A percentile compares a stretch with the other conserved stretches of the same genome.
phyloP scores from a whole-genome alignment of 2,329 filamentous ascomycete species.

The Orbilia oligospora region DNA sequence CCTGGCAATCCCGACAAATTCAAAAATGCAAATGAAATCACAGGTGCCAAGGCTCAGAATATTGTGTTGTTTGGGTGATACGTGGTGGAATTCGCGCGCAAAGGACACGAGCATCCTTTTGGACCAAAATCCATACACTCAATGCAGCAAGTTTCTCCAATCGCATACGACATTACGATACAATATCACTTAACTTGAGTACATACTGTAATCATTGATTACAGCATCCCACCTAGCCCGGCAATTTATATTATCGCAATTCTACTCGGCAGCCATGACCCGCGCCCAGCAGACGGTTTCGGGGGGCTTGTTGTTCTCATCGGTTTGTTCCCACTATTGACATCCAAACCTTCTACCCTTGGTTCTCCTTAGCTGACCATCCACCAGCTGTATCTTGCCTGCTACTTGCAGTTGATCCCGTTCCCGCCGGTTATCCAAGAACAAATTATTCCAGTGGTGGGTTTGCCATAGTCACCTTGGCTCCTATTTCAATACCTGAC shows the following conservation, averaged over 20 bases:
- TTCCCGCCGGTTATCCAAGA: constrained; percentile 82
- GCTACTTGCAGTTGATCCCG: constrained; percentile 86
- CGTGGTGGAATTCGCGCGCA: constrained; percentile 22
- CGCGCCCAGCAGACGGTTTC: constrained; percentile 94
- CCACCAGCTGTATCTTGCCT: constrained; percentile 84
- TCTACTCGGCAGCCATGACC: constrained; percentile 78
- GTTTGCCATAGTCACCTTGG: constrained; percentile 66
- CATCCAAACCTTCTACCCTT: not conserved
- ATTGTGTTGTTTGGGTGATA: constrained; percentile 36
- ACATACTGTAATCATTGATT: no score
- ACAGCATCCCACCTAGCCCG: not conserved
- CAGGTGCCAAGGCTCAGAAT: constrained; percentile 13
- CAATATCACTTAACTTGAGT: not conserved
- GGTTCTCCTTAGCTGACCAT: not conserved
- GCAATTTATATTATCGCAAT: not conserved
- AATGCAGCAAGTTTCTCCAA: not conserved
- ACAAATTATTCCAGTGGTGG: constrained; percentile 89
- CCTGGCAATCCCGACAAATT: no score
- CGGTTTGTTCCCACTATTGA: constrained; percentile 73
- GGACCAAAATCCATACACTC: not conserved
- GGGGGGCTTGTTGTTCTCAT: constrained; percentile 86
- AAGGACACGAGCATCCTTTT: constrained; percentile 5
- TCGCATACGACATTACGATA: constrained; percentile 1
- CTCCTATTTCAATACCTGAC: constrained; percentile 20
- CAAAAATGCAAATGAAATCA: not conserved